Evolutionary conservation across 2,329 filamentous ascomycete species (phyloP), one percentile per base, ranked within the genome.

Genomic region (Didymella glomerata): DNA sequence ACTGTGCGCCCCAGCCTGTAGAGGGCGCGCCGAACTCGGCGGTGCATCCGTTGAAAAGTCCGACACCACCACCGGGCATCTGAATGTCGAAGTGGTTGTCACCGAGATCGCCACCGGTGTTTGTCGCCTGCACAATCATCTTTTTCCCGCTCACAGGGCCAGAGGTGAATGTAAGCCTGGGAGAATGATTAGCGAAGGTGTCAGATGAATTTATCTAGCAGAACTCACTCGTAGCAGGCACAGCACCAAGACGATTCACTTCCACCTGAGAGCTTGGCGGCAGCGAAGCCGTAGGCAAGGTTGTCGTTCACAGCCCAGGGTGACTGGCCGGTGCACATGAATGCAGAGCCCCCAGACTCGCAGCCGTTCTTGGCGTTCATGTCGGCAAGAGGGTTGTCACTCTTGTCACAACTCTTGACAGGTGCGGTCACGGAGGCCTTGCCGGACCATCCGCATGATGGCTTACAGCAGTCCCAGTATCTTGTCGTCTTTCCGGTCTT

Each of bases 401-500:
- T 77, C 66, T 79, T 82, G 75, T 84, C 80, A 75, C 86, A 89
- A 47, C 82, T 84, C 38, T 76, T 74, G 54, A 87, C 83, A 18
- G 85, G 83, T 52, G 76, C 68, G 66, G 76, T 80, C 72, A 86
- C 82, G 36, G 79, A 65, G 3, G 84, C 85, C 70, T 89, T 89
- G 57, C 77, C 82, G 8, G 80, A 67, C 87, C 87, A 83, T 10
- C 83, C 81, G 73, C 88, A 90, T 16, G 85, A 88, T 27, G 87
- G 84, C 79, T 91, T 91, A 79, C 88, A 90, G 80, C 88, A 90
- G 74, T 90, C 88, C 76, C 75, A 77, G 63, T 78, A 78, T 20
- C 76, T 68, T 20, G 75, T 77, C 6, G 75, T 76, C 60, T 66
- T 68, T 56, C 73, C 75, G 10, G 67, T 68, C n/a, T 61, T 61